Evolutionary conservation across 345 rosid species (phyloP), one percentile per base, ranked within the genome.

Genomic region (Linum tenue): DNA sequence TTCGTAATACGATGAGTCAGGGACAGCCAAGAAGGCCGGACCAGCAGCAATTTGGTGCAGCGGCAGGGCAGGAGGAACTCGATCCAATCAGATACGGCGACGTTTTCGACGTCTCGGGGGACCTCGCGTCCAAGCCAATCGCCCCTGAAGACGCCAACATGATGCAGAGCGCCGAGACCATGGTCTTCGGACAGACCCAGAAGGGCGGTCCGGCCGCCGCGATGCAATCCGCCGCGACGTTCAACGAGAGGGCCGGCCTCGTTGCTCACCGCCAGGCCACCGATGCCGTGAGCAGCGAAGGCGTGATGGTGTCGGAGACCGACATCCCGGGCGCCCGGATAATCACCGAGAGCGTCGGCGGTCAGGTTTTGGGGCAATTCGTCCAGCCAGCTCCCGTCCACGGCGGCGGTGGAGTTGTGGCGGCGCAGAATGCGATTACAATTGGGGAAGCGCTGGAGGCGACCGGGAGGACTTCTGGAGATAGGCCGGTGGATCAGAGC

Each of bases 401-500:
- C 4, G 75, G 68, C 17, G 60, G 16, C 0, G 62, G 55, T 8
- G 68, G 67, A 3, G 40, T 59, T 50, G 59, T 55, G 7, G 59
- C 7, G 5, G 65, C 63, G 42, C 86, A 80, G 70, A 71, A 72
- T 38, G 72, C 76, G 0, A 76, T 85, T 55, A 85, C 91, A 0
- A 84, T 84, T 14, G 96, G 94, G 22, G 87, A 88, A 72, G 94
- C 90, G 9, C 77, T 88, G 22, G 88, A 91, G 71, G 86, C 90
- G 0, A 60, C 78, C 6, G 72, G 77, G 4, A 67, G 65, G 4
- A 78, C 79, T 0, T 82, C 76, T 3, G 86, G 82, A 41, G 65
- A 72, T 65, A 86, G 79, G 68, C 73, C 81, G 0, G 83, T 88
- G 11, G 89, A 88, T 55, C 89, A 80, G 44, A 81, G 85, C 61